Evolutionary conservation across 179 eudicot genomes (phyloP), one percentile per base, ranked within the genome.

Genomic region (Camellia oleifera): DNA sequence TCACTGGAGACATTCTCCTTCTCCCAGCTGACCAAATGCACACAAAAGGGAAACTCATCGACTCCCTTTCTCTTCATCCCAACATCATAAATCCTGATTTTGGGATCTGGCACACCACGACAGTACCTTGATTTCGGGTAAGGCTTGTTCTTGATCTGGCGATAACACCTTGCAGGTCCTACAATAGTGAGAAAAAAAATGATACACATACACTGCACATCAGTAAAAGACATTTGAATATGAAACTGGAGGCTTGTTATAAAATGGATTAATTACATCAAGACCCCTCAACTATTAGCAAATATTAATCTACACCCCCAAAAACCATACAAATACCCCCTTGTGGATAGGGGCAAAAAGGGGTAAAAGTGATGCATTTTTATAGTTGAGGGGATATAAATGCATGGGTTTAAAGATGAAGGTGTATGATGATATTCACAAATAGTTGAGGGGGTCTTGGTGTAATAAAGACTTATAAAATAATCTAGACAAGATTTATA

Each of bases 21-120:
- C 88, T 90, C 92, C 92, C 92, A 90, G 82, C 91, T 88, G n/a
- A 90, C 92, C 82, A 90, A 85, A 69, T 90, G 92, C 1, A 90
- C 92, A 81, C 92, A 90, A 79, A 85, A 90, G 42, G 92, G 92
- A 83, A 90, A 90, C 67, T 90, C 92, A 69, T 90, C 92, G 0
- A 90, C 92, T 4, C 92, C 92, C 52, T 88, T 90, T 79, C 79
- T 90, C 87, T 90, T 90, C 92, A 88, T 88, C 0, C 92, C 92
- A 4, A 90, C 93, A 84, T 90, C 93, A 5, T 90, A 90, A 12
- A 90, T 90, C 84, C 93, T 88, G 75, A 90, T 90, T 67, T 90
- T 90, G 0, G 93, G 83, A 75, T 90, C 93, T 0, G 93, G 93
- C 2, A 90, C 92, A 90, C 92, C 92, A 88, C 92, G 92, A 57